Base-by-base conservation (phyloP, 2,329 filamentous ascomycete species). In the Hymenoscyphus scutula region DNA sequence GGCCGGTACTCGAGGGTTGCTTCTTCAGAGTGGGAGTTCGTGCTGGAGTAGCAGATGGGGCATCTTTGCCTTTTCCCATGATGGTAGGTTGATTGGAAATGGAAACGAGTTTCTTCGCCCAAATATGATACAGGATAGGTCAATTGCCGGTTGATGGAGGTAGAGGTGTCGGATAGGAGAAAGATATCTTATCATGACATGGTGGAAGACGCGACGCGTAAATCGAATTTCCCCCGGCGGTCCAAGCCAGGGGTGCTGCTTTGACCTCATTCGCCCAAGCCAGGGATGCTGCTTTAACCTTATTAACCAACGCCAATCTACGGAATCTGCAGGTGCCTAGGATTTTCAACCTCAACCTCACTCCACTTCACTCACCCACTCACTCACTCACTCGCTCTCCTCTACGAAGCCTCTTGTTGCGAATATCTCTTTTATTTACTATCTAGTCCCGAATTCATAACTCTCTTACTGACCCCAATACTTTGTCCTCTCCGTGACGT, bases 1-100 rank as follows among this genome's bases (percentile, higher is more conserved):
- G 88, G 71, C 84, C 66, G 34, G 67, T 57, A 58, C 71, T 73
- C n/a, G 72, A 73, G 62, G 58, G 65, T 57, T 73, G 68, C 61
- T 72, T 75, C 64, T 74, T 73, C 27, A 71, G 57, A 6, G 68
- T 65, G 7, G 72, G 64, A 25, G 72, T 61, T 41, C 65, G 67
- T 32, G 70, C 69, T 25, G 72, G 72, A 17, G 71, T 72, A 6
- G 61, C 61, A 37, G 59, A 63, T 11, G 57, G 45, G 19, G 62
- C 58, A 25, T 70, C 62, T 54, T 65, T 67, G 10, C 27, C 57
- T 62, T 65, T 69, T 4, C 32, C 68, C 69, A 71, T 70, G 10
- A 45, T 68, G 55, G 10, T 13, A 25, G 17, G 11, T n/a, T n/a
- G n/a, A n/a, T 48, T 25, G 7, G 19, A 19, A 48, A 23, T n/a